Conservation (phyloP, 2,329 filamentous ascomycete species). For the Pezicula radicicola region DNA sequence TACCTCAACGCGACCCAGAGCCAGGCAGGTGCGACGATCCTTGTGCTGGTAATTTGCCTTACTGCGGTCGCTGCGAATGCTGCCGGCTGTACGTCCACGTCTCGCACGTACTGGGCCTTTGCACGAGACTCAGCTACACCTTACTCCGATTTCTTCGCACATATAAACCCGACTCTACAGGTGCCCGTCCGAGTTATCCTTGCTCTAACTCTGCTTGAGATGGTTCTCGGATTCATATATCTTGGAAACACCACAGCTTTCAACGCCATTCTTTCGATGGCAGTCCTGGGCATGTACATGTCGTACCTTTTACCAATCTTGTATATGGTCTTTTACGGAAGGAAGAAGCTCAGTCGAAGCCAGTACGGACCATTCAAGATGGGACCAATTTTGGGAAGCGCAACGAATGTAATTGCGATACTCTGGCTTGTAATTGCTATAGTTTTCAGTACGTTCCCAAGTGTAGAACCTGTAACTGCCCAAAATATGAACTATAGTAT, state of each 20-base stretch:
- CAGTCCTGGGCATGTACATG: conserved; percentile 39
- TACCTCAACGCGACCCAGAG: conserved; percentile 39
- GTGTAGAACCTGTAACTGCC: conserved; percentile 34
- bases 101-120: conserved; percentile 41
- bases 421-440: conserved; percentile 41
- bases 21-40: conserved; percentile 35
- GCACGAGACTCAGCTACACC: conserved; percentile 39
- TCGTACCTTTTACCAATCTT: conserved; percentile 39
- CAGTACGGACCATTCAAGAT: conserved; percentile 27
- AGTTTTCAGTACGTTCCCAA: conserved; percentile 43
- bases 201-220: conserved; percentile 38
- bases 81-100: conserved; percentile 40
- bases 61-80: conserved; percentile 45
- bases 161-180: conserved; percentile 27
- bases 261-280: conserved; percentile 42
- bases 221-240: conserved; percentile 43
- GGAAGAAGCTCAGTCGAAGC: conserved; percentile 21
- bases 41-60: conserved; percentile 37
- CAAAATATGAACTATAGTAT: conserved; percentile 45
- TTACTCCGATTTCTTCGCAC: conserved; percentile 34
- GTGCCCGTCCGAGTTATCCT: conserved; percentile 37
- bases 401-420: conserved; percentile 37
- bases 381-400: conserved; percentile 28
- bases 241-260: conserved; percentile 44
- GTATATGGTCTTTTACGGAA: conserved; percentile 34